Evolutionary conservation across 306 rosid species (phyloP), one percentile per base, ranked within the genome.

Genomic region (Parietaria judaica): DNA sequence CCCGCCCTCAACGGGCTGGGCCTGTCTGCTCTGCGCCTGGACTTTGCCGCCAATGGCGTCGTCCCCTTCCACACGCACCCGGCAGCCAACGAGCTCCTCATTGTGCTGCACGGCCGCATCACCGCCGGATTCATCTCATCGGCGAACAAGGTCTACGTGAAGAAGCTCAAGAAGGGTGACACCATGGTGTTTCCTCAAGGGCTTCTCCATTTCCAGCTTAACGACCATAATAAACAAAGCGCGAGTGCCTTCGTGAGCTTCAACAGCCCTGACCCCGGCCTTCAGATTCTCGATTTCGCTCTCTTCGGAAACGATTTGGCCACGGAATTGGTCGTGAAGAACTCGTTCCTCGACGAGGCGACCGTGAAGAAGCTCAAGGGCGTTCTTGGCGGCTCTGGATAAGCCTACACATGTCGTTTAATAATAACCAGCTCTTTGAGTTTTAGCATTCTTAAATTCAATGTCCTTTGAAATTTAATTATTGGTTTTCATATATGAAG

Each of bases 1-100:
- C 84, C 95, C 0, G 95, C 95, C 4, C 56, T 86, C 12, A 92
- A 88, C 8, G 94, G 98, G 62, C 92, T 86, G 0, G 98, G 90
- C 3, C 43, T 92, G 14, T 92, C 96, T 6, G 0, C 73, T 0
- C 84, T 79, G 0, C 95, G 92, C 11, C 43, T 82, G 0, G 98
- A 92, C 76, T 44, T 92, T 3, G 95, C 79, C 0, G 7, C 13
- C 0, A 80, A 60, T 0, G 96, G 98, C 4, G 92, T 86, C 3
- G 60, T 88, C 14, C 95, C 98, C 5, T 72, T 92, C 6, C 96
- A 92, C 74, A 84, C 95, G 0, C 98, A 92, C 76, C 96, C 85
- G 0, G 87, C 88, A 0, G 98, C 66, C 39, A 74, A 84, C 2
- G 95, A 88, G 39, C 6, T 76, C 3, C 62, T 88, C 5, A 4